phyloP scores from a whole-genome alignment of 352 stramenopile species.

The Phytophthora sp. region DNA sequence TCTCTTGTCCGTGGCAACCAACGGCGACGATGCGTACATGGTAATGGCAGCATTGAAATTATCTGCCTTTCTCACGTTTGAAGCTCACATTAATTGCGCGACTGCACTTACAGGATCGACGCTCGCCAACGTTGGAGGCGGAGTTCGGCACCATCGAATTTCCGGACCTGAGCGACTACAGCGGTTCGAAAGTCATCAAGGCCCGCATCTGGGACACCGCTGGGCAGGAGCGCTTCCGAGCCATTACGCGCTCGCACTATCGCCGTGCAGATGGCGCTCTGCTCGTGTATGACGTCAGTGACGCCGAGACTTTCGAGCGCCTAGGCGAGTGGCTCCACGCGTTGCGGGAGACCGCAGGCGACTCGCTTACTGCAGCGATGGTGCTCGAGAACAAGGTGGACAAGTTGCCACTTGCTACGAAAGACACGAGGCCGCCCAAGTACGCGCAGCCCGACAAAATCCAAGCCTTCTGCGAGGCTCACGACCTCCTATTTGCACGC shows the following conservation, averaged over 20 bases:
- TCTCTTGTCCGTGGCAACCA: slow-evolving; percentile 63
- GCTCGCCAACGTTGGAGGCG: slow-evolving; percentile 68
- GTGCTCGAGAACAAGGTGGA: slow-evolving; percentile 94
- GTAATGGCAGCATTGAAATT: slow-evolving; percentile 22
- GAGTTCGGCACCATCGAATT: slow-evolving; percentile 81
- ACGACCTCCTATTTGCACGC: slow-evolving; percentile 68
- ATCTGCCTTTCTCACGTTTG: background rate
- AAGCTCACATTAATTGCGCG: background rate
- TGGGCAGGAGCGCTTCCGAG: slow-evolving; percentile 89
- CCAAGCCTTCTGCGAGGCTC: slow-evolving; percentile 55
- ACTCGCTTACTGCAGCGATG: slow-evolving; percentile 85
- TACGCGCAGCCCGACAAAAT: slow-evolving; percentile 60
- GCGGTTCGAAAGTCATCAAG: slow-evolving; percentile 55
- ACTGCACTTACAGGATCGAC: slow-evolving; percentile 48
- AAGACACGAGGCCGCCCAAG: slow-evolving; percentile 7
- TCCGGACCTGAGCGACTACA: slow-evolving; percentile 54
- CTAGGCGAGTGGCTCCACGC: slow-evolving; percentile 91
- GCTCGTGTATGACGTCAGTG: slow-evolving; percentile 92
- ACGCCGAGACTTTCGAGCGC: slow-evolving; percentile 85
- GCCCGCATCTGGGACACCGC: slow-evolving; percentile 92
- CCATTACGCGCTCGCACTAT: slow-evolving; percentile 88
- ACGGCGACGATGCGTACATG: slow-evolving; percentile 63
- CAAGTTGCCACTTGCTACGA: slow-evolving; percentile 36
- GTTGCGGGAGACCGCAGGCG: slow-evolving; percentile 81
- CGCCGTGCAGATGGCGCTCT: slow-evolving; percentile 87